Base-by-base conservation (phyloP, 768 basidiomycete species). In the Hericium rajendrae region DNA sequence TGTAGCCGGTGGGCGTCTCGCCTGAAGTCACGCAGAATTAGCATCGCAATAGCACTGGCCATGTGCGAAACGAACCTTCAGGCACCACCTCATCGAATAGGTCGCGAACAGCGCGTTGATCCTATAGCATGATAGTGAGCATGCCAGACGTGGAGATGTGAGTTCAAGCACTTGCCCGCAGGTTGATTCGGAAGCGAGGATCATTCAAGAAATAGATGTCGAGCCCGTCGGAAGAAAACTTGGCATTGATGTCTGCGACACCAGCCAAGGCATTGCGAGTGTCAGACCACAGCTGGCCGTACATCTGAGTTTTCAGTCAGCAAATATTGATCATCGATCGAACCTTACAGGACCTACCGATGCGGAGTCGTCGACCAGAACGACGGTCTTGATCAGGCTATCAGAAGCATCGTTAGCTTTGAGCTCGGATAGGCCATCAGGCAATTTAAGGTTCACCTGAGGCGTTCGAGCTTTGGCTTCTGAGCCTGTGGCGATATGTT, bases 201-300 rank as follows among this genome's bases (percentile, higher is more conserved):
- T 55, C 51, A 56, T 76, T 77, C 62, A 77, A 68, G 63, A 77
- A 77, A 58, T 73, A 69, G 11, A 78, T 65, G 39, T 78, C 77
- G 48, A 70, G 26, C 9, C 77, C 76, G 28, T 69, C 72, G 8
- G 69, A 67, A 15, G 70, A 73, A 53, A 73, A 72, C 38, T 66
- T 59, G 32, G 66, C 69, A 24, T 72, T 71, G 2, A 72, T 62
- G 38, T 75, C 71, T 3, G 72, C 68, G 24, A 77, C 68, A 49
- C 70, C 75, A 41, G 67, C 74, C 20, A 78, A 68, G 1, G 77
- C 76, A 38, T 74, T 74, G 32, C 73, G 60, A 1, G 76, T 64
- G 55, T 66, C 71, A 20, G 53, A 41, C 77, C 77, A 78, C n/a
- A 72, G 55, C 18, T 55, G 59, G 37, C 71, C 74, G 48, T 72